Evolutionary conservation across 257 asterid genomes (phyloP), one percentile per base, ranked within the genome.

Genomic region (Salvia hispanica): DNA sequence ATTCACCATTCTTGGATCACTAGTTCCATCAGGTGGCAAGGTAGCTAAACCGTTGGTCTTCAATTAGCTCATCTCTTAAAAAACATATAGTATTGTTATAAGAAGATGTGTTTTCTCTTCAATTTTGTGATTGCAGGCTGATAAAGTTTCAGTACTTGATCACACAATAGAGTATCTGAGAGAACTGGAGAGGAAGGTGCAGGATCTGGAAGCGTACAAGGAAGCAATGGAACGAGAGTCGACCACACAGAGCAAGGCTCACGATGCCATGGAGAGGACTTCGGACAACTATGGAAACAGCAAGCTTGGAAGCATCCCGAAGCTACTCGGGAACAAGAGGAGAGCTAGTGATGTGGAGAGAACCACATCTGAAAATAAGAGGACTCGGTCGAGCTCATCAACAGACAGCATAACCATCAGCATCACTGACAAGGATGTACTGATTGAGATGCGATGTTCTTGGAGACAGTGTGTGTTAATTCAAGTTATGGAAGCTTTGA

Each of bases 21-120:
- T 92, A 54, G 83, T 92, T 46, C 98, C 98, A 33, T 82, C 91
- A 10, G 76, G 88, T 74, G 88, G 92, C 80, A 92, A 92, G 97
- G 98, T 92, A 34, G 39, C 6, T 34, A 76, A 66, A 34, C 2
- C 5, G 3, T 2, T 34, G 39, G 6, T 34, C 39, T 34, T 34
- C 39, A 34, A 34, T 34, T 34, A 34, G 39, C 1, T 2, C 39
- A 18, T 18, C 39, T 34, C 39, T 5, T 4, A 34, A 34, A 34
- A 34, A 34, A 34, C 2, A 34, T 7, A 34, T 2, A n/a, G n/a
- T n/a, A 4, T 34, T 34, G 39, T 34, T 34, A 0, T 4, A 34
- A 34, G 3, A 34, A 34, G 39, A 34, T 34, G 2, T 34, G 2
- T 34, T 34, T 1, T 34, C 2, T 34, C 6, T 40, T 61, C 48